phyloP scores from a whole-genome alignment of 176 grass and related monocot species.

The Carex parvula region DNA sequence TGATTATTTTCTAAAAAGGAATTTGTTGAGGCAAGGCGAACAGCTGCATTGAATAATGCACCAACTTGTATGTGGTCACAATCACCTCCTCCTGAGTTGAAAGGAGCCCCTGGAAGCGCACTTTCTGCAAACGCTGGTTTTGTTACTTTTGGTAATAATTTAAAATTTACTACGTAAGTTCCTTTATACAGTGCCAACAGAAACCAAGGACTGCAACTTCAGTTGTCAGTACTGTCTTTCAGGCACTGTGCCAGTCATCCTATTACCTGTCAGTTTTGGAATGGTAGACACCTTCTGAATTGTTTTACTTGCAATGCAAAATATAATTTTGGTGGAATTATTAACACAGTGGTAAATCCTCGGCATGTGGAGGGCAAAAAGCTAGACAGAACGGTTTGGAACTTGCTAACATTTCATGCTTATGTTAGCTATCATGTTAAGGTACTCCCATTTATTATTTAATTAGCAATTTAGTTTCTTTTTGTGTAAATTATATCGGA shows the following conservation, averaged over 20 bases:
- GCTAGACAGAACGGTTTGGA: conserved; percentile 97
- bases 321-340: conserved; percentile 13
- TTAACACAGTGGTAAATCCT: conserved; percentile 75
- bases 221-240: conserved; percentile 1
- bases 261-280: background rate
- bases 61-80: conserved; percentile 95
- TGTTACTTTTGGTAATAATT: conserved; percentile 93
- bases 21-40: conserved; percentile 97
- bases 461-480: background rate
- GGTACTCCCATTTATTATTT: conserved; percentile 38
- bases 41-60: conserved; percentile 70
- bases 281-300: background rate
- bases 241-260: background rate
- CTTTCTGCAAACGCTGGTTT: conserved; percentile 97
- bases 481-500: background rate
- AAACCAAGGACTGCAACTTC: background rate
- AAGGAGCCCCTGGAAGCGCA: conserved; percentile 62
- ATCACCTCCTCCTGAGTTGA: conserved; percentile 78
- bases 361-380: conserved; percentile 88
- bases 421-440: conserved; percentile 99
- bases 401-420: conserved; percentile 97
- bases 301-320: background rate
- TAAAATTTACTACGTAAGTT: background rate
- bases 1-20: conserved; percentile 42
- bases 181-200: background rate